A percentile compares a stretch with the other conserved stretches of the same genome.
Conservation (phyloP, 139 green algal genomes). For the Nannochloris sp. region DNA sequence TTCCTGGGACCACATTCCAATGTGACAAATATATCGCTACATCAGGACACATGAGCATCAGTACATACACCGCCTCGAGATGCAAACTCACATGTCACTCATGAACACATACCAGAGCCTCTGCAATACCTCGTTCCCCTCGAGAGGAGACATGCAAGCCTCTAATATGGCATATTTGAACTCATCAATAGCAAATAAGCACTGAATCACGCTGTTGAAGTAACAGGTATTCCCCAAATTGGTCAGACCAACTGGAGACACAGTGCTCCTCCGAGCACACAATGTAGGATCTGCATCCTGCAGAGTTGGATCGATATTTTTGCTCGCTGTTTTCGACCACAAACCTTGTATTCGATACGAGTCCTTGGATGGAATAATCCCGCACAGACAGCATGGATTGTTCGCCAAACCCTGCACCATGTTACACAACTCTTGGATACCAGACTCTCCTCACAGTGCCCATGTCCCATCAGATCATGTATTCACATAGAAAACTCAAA, state of each 20-base stretch:
- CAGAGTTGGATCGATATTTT: slow-evolving; percentile 28
- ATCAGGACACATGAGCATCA: neutral
- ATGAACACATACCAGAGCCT: slow-evolving; percentile 9
- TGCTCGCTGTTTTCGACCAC: slow-evolving; percentile 58
- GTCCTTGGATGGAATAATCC: slow-evolving; percentile 39
- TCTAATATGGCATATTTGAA: slow-evolving; percentile 55
- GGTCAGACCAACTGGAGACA: slow-evolving; percentile 47
- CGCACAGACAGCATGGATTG: slow-evolving; percentile 64
- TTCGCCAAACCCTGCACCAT: slow-evolving; percentile 31
- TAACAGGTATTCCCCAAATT: slow-evolving; percentile 91
- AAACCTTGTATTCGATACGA: slow-evolving; percentile 52
- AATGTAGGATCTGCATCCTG: slow-evolving; percentile 21
- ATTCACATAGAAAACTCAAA: too few species aligned
- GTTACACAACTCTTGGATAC: neutral
- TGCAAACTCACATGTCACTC: neutral
- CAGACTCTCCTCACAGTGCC: too few species aligned
- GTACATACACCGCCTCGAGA: neutral
- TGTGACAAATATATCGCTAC: slow-evolving; percentile 42
- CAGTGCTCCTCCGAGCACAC: slow-evolving; percentile 5
- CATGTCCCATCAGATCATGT: too few species aligned
- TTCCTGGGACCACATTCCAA: slow-evolving; percentile 44
- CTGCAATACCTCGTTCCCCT: slow-evolving; percentile 17
- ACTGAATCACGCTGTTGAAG: slow-evolving; percentile 74
- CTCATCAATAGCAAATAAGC: slow-evolving; percentile 50
- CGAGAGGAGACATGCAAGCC: neutral